Conservation (phyloP, 352 stramenopile genomes). For the Globisporangium rhizosaccharum region DNA sequence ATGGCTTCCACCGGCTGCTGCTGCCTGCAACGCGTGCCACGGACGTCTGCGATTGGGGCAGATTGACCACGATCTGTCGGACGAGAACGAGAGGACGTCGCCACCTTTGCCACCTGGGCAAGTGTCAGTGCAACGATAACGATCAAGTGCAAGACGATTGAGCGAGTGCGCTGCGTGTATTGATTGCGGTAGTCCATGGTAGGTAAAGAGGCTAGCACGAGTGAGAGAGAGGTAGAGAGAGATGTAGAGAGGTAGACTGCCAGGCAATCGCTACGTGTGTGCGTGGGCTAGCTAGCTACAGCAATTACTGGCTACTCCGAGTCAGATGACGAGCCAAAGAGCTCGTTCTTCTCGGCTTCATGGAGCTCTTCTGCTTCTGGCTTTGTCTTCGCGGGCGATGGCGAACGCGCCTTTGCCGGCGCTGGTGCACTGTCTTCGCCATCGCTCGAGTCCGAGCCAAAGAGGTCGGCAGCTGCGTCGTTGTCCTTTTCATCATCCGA, state of each 20-base stretch:
- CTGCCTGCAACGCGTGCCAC: conserved; percentile 3
- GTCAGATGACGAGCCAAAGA: conserved; percentile 82
- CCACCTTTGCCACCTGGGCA: too few relatives aligned
- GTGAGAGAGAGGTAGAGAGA: too few relatives aligned
- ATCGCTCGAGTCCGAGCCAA: conserved; percentile 83
- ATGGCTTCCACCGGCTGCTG: not conserved
- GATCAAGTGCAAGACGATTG: too few relatives aligned
- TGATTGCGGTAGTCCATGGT: too few relatives aligned
- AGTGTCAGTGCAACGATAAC: too few relatives aligned
- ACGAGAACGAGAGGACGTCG: too few relatives aligned
- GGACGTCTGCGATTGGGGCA: conserved; percentile 9
- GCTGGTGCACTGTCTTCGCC: conserved; percentile 37
- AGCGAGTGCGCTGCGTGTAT: too few relatives aligned
- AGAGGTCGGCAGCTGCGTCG: conserved; percentile 43
- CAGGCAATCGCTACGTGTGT: not conserved
- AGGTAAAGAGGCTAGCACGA: too few relatives aligned
- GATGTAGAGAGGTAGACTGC: too few relatives aligned
- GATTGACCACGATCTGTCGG: not conserved
- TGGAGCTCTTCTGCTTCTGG: conserved; percentile 18
- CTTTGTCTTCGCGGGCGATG: conserved; percentile 1
- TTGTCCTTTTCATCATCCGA: conserved; percentile 62
- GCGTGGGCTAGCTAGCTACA: not conserved
- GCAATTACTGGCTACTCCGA: conserved; percentile 39
- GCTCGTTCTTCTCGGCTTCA: conserved; percentile 75
- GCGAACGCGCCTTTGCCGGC: not conserved